Evolutionary conservation across 768 basidiomycete species (phyloP), one percentile per base, ranked within the genome.

Genomic region (Lactifluus pinguis): DNA sequence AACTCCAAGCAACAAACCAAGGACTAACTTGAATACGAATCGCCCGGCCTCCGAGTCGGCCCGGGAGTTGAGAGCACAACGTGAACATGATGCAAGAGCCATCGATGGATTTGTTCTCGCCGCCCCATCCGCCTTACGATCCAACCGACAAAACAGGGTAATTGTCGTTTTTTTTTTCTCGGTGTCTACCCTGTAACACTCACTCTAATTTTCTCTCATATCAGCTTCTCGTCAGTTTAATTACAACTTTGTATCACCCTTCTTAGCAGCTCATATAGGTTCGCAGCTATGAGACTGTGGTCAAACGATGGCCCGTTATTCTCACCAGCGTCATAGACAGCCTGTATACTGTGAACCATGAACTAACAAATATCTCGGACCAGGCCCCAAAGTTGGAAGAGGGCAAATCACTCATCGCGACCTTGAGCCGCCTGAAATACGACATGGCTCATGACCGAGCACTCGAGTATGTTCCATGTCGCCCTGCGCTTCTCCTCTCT

Each of bases 271-370:
- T 34, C 25, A 25, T 17, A 57, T 25, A 10, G 32, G 57, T 38
- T 29, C 47, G 45, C 65, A 90, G 89, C 60, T 91, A 87, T 65
- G 84, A 87, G 60, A 92, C 90, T 0, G 86, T 93, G 15, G 71
- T 85, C 53, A 85, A 79, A 70, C 78, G 89, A 57, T 92, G 92
- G 86, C 89, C 89, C 5, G 78, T 88, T 50, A 95, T 98, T 68
- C 79, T 95, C 57, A 92, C 93, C 1, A 77, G 73, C 17, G 76
- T 92, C 49, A 85, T 95, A 63, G 89, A 93, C 71, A 81, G 83
- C 48, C 70, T 98, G 47, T 81, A 89, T 66, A 80, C 82, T 48
- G 70, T 80, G 59, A 87, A 87, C 62, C 89, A 92, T 69, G 75
- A 79, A 15, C 71, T 88, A 36, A 78, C 82, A 8, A 63, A 81